Percentiles rank a stretch among this genome's conserved stretches.
phyloP scores from a whole-genome alignment of 345 rosid genomes.

The Pugionium cornutum region DNA sequence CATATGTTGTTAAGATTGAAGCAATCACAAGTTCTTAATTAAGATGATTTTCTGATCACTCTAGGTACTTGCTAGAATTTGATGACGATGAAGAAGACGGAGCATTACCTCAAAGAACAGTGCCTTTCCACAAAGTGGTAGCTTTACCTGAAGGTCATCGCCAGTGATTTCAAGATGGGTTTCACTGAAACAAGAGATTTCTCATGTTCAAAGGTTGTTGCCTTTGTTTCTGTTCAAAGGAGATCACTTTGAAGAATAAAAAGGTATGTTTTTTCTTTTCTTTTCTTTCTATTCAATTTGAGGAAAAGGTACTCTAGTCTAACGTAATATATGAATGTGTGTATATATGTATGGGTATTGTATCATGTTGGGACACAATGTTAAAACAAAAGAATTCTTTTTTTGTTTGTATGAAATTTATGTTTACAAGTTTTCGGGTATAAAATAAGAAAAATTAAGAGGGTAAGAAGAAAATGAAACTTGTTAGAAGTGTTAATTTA shows the following conservation, averaged over 20 bases:
- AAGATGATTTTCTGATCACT: conserved; percentile 16
- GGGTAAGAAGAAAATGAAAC: no score
- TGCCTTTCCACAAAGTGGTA: conserved; percentile 81
- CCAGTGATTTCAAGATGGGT: conserved; percentile 49
- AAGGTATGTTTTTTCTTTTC: background rate
- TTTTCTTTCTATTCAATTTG: background rate
- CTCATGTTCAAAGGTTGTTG: conserved; percentile 48
- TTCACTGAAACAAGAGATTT: conserved; percentile 4
- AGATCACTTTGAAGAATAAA: conserved; percentile 23
- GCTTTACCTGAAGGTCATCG: conserved; percentile 83
- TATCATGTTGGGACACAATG: background rate
- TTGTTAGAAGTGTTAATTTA: no score
- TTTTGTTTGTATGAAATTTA: background rate
- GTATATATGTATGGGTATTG: conserved; percentile 17
- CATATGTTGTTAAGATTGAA: background rate
- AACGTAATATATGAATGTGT: conserved; percentile 23
- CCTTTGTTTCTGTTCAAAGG: conserved; percentile 15
- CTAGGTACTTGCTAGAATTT: conserved; percentile 84
- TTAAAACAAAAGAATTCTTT: background rate
- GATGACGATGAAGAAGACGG: conserved; percentile 98
- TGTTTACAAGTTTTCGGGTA: background rate
- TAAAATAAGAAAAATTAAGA: background rate
- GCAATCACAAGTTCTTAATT: background rate
- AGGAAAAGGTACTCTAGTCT: conserved; percentile 9
- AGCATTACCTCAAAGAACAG: conserved; percentile 79